A percentile compares a stretch with the other conserved stretches of the same genome.
Evolutionary conservation across 306 rosid species (phyloP).

Genomic region (Glycyrrhiza uralensis): DNA sequence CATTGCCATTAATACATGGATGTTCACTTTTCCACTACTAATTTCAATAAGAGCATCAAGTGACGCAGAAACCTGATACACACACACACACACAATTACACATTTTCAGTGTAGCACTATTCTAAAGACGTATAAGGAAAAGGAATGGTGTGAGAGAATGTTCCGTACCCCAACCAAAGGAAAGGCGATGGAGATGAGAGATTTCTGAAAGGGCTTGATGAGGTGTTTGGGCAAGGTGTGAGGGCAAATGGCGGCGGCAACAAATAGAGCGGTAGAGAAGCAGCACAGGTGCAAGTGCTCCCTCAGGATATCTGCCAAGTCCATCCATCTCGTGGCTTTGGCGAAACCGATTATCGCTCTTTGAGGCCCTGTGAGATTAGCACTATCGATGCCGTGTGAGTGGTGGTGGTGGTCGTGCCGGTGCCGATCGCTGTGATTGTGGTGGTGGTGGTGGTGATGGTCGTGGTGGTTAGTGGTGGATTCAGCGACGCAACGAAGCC

Average conservation of each 20-base stretch:
- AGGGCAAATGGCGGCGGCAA: slow-evolving; percentile 83
- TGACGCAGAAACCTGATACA: slow-evolving; percentile 77
- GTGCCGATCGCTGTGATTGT: slow-evolving; percentile 8
- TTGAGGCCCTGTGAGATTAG: slow-evolving; percentile 59
- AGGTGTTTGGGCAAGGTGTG: slow-evolving; percentile 61
- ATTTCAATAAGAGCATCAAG: slow-evolving; percentile 85
- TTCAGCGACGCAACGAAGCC: slow-evolving; percentile 32
- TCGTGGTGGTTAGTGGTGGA: slow-evolving; percentile 38
- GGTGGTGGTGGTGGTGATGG: not conserved
- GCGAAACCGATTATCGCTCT: slow-evolving; percentile 65
- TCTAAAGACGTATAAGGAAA: not conserved
- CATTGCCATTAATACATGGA: slow-evolving; percentile 93
- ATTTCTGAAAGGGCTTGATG: slow-evolving; percentile 65
- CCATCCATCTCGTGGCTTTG: slow-evolving; percentile 70
- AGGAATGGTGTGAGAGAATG: not conserved
- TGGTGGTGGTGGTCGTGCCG: slow-evolving; percentile 51
- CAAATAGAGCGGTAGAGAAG: slow-evolving; percentile 66
- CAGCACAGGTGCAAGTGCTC: slow-evolving; percentile 87
- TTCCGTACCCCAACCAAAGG: slow-evolving; percentile 83
- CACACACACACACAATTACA: not conserved
- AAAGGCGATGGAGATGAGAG: slow-evolving; percentile 64
- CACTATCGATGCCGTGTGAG: slow-evolving; percentile 26
- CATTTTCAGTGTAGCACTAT: not conserved
- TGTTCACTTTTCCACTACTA: slow-evolving; percentile 84
- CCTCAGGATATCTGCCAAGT: slow-evolving; percentile 67